Conservation (phyloP, 176 grass and related monocot genomes). For the Ensete ventricosum region DNA sequence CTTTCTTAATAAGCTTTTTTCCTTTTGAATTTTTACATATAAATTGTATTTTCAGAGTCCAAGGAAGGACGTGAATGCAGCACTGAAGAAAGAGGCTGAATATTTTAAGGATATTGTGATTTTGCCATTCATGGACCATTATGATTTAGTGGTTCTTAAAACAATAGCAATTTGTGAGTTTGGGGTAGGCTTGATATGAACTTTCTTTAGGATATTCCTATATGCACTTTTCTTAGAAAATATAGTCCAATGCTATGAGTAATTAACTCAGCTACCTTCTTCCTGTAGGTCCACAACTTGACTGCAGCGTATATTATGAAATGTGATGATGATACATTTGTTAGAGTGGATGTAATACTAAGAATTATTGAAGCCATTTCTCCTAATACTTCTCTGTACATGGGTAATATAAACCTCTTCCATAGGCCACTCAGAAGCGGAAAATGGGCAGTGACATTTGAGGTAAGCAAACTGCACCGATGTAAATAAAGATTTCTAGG, state of each 20-base stretch:
- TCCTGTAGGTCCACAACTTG: constrained; percentile 53
- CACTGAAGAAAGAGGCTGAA: constrained; percentile 80
- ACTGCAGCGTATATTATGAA: constrained; percentile 81
- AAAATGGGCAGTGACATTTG: constrained; percentile 78
- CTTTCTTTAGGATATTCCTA: neutral
- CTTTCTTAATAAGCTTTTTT: neutral
- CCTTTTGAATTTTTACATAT: neutral
- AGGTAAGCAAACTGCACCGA: constrained; percentile 28
- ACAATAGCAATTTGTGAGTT: constrained; percentile 87
- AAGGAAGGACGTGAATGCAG: constrained; percentile 90
- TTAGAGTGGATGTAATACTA: constrained; percentile 66
- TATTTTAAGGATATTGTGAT: constrained; percentile 85
- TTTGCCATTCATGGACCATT: constrained; percentile 78
- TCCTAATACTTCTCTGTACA: constrained; percentile 59
- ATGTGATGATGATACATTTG: constrained; percentile 77
- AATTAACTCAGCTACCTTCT: neutral
- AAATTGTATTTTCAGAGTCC: constrained; percentile 56
- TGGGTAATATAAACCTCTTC: constrained; percentile 72
- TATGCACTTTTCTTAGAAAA: neutral
- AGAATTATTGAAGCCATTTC: constrained; percentile 47
- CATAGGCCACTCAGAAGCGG: constrained; percentile 76
- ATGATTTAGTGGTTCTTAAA: constrained; percentile 96
- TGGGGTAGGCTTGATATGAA: constrained; percentile 37
- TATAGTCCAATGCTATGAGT: neutral
- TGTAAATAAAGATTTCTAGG: neutral